phyloP scores from a whole-genome alignment of 2,329 filamentous ascomycete genomes.

The Aspergillus flavus region DNA sequence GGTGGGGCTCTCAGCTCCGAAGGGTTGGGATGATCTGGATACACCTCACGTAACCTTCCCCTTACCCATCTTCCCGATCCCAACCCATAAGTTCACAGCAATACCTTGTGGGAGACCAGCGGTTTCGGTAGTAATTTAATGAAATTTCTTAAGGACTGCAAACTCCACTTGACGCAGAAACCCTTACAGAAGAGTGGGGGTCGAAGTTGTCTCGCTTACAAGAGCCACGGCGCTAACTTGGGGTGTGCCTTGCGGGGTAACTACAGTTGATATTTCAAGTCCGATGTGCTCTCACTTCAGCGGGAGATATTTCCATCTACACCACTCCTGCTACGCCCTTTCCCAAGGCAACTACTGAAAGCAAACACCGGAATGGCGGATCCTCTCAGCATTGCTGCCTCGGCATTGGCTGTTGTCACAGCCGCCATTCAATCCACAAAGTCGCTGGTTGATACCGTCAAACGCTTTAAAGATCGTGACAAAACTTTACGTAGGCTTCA shows the following conservation, averaged over 20 bases:
- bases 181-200: no score
- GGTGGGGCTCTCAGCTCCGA: no score
- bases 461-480: conserved; percentile 38
- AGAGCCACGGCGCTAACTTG: neutral
- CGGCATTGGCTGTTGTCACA: conserved; percentile 35
- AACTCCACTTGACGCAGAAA: no score
- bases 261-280: neutral
- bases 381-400: conserved; percentile 39
- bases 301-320: neutral
- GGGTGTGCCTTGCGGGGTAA: neutral
- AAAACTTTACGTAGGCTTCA: conserved; percentile 39
- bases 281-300: neutral
- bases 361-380: conserved; percentile 25
- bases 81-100: no score
- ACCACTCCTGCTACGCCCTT: neutral
- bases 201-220: no score
- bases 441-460: conserved; percentile 37
- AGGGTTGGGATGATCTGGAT: no score
- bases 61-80: no score
- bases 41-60: no score
- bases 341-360: neutral
- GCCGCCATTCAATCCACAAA: conserved; percentile 38
- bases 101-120: no score
- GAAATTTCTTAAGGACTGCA: no score
- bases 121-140: no score